Base-by-base conservation (phyloP, 345 rosid species). In the Kernera saxatilis region DNA sequence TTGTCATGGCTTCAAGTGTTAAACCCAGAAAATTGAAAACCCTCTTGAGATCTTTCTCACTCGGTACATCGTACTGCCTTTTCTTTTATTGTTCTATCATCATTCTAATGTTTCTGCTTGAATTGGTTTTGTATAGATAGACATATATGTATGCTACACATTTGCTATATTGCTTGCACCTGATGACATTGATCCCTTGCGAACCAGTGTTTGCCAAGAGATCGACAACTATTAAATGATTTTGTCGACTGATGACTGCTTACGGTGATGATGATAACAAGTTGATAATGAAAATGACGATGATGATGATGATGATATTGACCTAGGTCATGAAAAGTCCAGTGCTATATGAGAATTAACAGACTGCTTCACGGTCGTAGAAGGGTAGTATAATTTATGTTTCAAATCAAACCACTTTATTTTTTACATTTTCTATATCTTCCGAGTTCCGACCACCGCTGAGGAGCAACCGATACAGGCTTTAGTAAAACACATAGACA, bases 1-100 rank as follows among this genome's bases (percentile, higher is more conserved):
- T 49, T 94, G 99, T 82, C 96, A 75, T 65, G 96, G 97, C 44
- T 89, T 94, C 86, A 87, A 83, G 5, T 94, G 99, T 69, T 77
- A 35, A 54, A 17, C 53, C 35, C 23, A 19, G 46, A 21, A 59
- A 26, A 45, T 35, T 26, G 33, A 50, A 74, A 32, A 74, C 56
- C 36, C 17, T 54, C 15, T 29, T 26, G 78, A 67, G 73, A 51
- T 62, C 29, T 61, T 53, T 69, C 70, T 36, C 74, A 69, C 74
- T 75, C 32, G 54, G 70, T 37, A 64, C 69, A 55, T 53, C 23
- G 56, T 44, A 54, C 54, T 69, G 48, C 72, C 51, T 41, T 53
- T 22, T 52, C 13, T 52, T 69, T 69, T 69, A 53, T 75, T 68
- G 43, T 62, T 63, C 70, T 13, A 35, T 69, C 70, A 13, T 61